These are phyloP conservation scores for Phytophthora citrophthora DNA, from an alignment of 352 stramenopile genomes.

Conservation along the genomic window DNA sequence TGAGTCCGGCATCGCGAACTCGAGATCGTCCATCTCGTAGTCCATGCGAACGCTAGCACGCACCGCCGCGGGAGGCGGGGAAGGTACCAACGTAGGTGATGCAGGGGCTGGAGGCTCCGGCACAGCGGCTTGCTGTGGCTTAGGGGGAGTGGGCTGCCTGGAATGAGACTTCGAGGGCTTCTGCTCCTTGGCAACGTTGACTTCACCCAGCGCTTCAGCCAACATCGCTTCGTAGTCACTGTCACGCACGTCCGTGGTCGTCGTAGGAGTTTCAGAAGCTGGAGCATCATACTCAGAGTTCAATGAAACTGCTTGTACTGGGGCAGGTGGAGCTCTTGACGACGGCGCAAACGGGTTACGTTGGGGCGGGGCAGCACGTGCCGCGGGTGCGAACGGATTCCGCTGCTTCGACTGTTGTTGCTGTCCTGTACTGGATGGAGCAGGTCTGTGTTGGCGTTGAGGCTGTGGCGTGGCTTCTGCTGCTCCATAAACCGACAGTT, in stretches of 20 bases:
- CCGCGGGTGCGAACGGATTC: constrained; percentile 37
- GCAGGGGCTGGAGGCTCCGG: not conserved
- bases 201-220: constrained; percentile 37
- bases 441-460: constrained; percentile 35
- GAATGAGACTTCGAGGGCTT: constrained; percentile 10
- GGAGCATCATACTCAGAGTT: constrained; percentile 37
- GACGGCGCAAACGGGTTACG: constrained; percentile 50
- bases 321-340: constrained; percentile 17
- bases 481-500: constrained; percentile 69
- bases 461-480: constrained; percentile 8
- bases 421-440: constrained; percentile 21
- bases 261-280: constrained; percentile 20
- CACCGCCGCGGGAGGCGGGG: constrained; percentile 17
- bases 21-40: constrained; percentile 72
- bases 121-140: not conserved
- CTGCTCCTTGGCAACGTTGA: constrained; percentile 27
- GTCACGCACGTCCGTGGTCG: constrained; percentile 28
- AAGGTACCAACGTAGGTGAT: constrained; percentile 21
- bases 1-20: constrained; percentile 62
- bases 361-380: constrained; percentile 25
- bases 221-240: constrained; percentile 44
- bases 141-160: constrained; percentile 1
- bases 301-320: constrained; percentile 12
- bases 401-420: constrained; percentile 36
- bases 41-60: constrained; percentile 44